phyloP scores from a whole-genome alignment of 306 rosid species.

The Cicer judaicum region DNA sequence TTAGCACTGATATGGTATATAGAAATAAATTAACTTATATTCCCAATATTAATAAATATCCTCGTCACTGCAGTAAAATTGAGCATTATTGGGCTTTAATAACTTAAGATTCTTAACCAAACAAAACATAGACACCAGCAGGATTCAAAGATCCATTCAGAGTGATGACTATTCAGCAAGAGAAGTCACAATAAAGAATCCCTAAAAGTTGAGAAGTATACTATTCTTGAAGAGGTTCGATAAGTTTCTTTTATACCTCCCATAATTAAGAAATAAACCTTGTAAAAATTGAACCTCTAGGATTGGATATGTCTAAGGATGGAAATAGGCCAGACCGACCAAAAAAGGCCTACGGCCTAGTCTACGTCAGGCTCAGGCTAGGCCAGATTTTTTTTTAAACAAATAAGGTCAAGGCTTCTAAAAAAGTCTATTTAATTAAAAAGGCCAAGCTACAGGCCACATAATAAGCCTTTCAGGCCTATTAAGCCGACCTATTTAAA shows the following conservation, averaged over 20 bases:
- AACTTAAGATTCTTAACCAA: constrained; percentile 22
- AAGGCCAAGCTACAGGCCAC: too few relatives aligned
- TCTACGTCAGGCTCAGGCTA: too few relatives aligned
- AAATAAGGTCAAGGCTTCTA: too few relatives aligned
- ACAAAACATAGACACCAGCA: constrained; percentile 30
- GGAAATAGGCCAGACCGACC: too few relatives aligned
- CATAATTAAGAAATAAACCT: constrained; percentile 27
- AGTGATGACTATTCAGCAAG: constrained; percentile 25
- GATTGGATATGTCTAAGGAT: neutral
- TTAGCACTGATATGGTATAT: constrained; percentile 44
- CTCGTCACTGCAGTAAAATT: neutral
- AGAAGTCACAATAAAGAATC: constrained; percentile 33
- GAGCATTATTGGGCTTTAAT: constrained; percentile 29
- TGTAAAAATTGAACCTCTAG: constrained; percentile 20
- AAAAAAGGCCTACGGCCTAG: too few relatives aligned
- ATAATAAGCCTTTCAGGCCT: too few relatives aligned
- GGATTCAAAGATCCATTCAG: constrained; percentile 17
- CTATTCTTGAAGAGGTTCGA: neutral
- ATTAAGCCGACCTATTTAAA: too few relatives aligned
- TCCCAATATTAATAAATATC: constrained; percentile 25
- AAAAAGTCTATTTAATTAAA: too few relatives aligned
- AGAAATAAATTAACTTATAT: constrained; percentile 33
- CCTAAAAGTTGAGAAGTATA: constrained; percentile 19
- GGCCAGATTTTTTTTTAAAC: too few relatives aligned
- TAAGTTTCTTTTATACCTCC: constrained; percentile 9